Base-by-base conservation (phyloP, 169 alveolate genomes). In the Cyclospora cayetanensis region DNA sequence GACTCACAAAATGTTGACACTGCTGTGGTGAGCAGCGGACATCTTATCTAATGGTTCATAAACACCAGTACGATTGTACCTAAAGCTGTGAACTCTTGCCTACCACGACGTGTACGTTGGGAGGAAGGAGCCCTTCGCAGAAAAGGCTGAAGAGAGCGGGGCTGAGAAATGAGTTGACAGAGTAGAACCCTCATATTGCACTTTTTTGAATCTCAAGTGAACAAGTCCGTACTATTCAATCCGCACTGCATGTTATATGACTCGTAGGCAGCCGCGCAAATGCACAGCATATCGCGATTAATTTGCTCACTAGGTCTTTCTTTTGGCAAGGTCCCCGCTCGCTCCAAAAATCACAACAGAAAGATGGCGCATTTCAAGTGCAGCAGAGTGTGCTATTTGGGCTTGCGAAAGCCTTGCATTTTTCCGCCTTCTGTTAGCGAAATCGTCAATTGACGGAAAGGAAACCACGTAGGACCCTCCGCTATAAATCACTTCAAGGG, bases 301-400 rank as follows among this genome's bases (percentile, higher is more conserved):
- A n/a, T n/a, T n/a, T n/a, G 22, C 91, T 79, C 63, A 91, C 94
- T 65, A 94, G 18, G 94, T 93, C 92, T 94, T 94, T 74, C 90
- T 94, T 86, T 92, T 91, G 1, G 96, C 96, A 27, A 94, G 93
- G 91, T 94, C 95, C 18, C 96, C 96, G 55, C 95, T 91, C n/a
- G 95, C 94, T 27, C 96, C 96, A 74, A 94, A 92, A 63, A 94
- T 53, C 35, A 94, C 82, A 41, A 93, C 79, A 3, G 95, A 91
- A 25, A 94, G 91, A 72, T 60, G 72, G 70, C 84, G 89, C 94
- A 11, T 41, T 63, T 90, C 70, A 52, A 42, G 84, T 74, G 66
- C 18, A 39, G 39, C 39, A 31, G 65, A 63, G 37, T 35, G 72
- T 42, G 88, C 84, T 53, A 18, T 65, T 4, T 39, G 82, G 41